phyloP scores from a whole-genome alignment of 2,329 filamentous ascomycete genomes.

The Rhynchosporium agropyri region DNA sequence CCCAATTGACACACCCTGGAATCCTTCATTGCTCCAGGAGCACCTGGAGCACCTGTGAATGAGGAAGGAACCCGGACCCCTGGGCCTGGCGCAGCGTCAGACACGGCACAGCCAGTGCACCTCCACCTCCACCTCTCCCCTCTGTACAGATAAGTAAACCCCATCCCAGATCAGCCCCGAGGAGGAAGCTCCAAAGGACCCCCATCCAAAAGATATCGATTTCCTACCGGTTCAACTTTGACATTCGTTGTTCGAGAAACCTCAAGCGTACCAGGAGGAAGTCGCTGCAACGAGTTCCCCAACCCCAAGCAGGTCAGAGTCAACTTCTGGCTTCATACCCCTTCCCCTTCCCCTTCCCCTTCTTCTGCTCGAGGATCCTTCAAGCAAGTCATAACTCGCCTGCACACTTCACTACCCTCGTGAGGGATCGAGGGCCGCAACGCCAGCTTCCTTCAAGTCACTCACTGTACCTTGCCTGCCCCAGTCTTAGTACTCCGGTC shows the following conservation, averaged over 20 bases:
- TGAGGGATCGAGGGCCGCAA: conserved; percentile 8
- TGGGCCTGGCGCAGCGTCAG: conserved; percentile 7
- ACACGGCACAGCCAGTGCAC: conserved; percentile 15
- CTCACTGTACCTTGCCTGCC: conserved; percentile 24
- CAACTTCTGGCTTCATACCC: not conserved
- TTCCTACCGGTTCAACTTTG: conserved; percentile 32
- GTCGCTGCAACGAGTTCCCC: conserved; percentile 18
- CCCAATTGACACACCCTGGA: conserved; percentile 14
- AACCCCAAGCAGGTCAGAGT: conserved; percentile 9
- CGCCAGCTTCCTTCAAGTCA: not conserved
- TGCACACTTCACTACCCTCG: conserved; percentile 14
- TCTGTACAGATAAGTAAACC: conserved; percentile 7
- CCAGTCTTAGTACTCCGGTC: conserved; percentile 30
- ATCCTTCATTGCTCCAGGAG: not conserved
- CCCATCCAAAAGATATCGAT: conserved; percentile 26
- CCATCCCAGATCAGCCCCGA: not conserved
- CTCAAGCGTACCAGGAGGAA: conserved; percentile 15
- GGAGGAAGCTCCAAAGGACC: not conserved
- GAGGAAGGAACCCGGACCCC: conserved; percentile 12
- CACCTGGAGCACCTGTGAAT: not conserved
- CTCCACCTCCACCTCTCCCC: not conserved
- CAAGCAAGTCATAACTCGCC: conserved; percentile 7
- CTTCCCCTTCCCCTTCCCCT: not conserved
- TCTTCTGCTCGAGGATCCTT: conserved; percentile 1
- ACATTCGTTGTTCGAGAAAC: conserved; percentile 7